Evolutionary conservation across 2,329 filamentous ascomycete genomes (phyloP).

Genomic region (Neonectria ditissima): DNA sequence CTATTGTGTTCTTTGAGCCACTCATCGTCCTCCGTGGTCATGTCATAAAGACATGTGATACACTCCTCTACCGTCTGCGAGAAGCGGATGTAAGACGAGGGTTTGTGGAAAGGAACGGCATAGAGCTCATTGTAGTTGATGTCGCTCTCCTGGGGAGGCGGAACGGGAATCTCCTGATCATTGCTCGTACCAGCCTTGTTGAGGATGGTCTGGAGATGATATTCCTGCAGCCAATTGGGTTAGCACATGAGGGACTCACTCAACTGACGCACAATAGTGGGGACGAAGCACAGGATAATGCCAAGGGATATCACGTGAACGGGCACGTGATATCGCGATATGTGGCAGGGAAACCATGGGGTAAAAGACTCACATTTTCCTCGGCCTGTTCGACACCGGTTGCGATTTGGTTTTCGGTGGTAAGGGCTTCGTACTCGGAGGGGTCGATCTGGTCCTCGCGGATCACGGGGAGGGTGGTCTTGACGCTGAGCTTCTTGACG

Average conservation of each 20-base stretch:
- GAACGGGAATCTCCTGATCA: constrained; percentile 74
- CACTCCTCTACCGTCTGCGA: constrained; percentile 98
- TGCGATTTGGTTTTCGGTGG: constrained; percentile 86
- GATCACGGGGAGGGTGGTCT: constrained; percentile 87
- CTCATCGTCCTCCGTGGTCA: constrained; percentile 89
- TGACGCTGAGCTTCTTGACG: constrained; percentile 92
- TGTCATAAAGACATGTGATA: constrained; percentile 90
- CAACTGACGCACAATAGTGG: constrained; percentile 7
- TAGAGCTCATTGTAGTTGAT: constrained; percentile 93
- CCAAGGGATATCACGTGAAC: constrained; percentile 57
- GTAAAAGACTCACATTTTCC: constrained; percentile 83
- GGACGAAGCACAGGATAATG: constrained; percentile 8
- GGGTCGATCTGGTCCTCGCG: constrained; percentile 92
- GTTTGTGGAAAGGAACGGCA: constrained; percentile 81
- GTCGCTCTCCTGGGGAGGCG: constrained; percentile 71
- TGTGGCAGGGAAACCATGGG: constrained; percentile 32
- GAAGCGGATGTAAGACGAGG: constrained; percentile 95
- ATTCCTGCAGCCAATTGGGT: constrained; percentile 73
- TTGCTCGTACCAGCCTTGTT: constrained; percentile 66
- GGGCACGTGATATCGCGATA: constrained; percentile 61
- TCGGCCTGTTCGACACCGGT: constrained; percentile 97
- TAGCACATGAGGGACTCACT: constrained; percentile 41
- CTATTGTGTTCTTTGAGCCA: constrained; percentile 88
- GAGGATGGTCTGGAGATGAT: constrained; percentile 89
- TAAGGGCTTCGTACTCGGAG: constrained; percentile 86